Evolutionary conservation across 768 basidiomycete species (phyloP).

Genomic region (Hericium coralloides): DNA sequence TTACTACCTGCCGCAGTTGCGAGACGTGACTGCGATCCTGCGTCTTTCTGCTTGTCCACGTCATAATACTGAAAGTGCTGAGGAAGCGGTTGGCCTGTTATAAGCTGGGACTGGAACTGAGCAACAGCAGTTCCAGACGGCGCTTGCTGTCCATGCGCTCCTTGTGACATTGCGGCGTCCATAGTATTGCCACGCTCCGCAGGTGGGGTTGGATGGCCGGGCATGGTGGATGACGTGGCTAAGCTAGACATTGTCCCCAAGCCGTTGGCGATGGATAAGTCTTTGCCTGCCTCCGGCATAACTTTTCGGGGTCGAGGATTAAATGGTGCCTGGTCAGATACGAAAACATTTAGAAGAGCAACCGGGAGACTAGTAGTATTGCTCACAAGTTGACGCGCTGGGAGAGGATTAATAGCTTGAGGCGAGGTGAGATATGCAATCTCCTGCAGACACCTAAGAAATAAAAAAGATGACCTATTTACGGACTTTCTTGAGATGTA

Average conservation of each 20-base stretch:
- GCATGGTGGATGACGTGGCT: conserved; percentile 37
- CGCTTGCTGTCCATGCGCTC: conserved; percentile 19
- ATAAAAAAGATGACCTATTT: too few relatives aligned
- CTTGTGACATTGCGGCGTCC: conserved; percentile 14
- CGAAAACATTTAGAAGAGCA: conserved; percentile 60
- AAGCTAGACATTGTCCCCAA: conserved; percentile 45
- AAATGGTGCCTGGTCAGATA: conserved; percentile 65
- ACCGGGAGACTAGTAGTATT: conserved; percentile 51
- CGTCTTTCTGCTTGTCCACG: conserved; percentile 36
- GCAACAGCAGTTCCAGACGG: conserved; percentile 17
- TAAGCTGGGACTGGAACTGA: conserved; percentile 18
- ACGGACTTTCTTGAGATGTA: conserved; percentile 88
- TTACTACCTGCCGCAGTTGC: conserved; percentile 29
- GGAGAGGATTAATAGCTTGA: conserved; percentile 94
- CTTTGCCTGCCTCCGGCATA: conserved; percentile 68
- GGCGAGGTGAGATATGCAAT: conserved; percentile 95
- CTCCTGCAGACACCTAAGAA: conserved; percentile 84
- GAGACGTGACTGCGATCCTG: conserved; percentile 41
- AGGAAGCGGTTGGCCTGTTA: conserved; percentile 16
- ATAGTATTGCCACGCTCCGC: conserved; percentile 46
- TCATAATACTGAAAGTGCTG: conserved; percentile 20
- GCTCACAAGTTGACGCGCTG: conserved; percentile 70
- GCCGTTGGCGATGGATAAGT: conserved; percentile 57
- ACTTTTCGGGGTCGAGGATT: conserved; percentile 77
- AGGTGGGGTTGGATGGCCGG: conserved; percentile 31